These are phyloP conservation scores for Hanseniaspora valbyensis DNA, from an alignment of 805 yeast genomes.

Conservation along the genomic window DNA sequence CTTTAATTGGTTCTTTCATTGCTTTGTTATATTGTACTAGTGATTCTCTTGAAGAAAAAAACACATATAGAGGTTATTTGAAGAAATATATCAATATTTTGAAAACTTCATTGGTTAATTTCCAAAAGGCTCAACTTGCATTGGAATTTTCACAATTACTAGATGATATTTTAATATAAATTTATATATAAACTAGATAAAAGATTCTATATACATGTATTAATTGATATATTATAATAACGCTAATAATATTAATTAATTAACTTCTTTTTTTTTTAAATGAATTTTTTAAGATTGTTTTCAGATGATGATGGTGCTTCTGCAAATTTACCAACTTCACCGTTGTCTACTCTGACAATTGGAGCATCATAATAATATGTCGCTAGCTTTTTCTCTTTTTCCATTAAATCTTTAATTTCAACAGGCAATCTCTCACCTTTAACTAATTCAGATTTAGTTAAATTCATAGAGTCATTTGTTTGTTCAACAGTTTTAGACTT, in stretches of 20 bases:
- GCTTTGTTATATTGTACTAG: conserved; percentile 66
- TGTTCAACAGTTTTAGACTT: conserved; percentile 18
- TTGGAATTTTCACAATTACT: conserved; percentile 28
- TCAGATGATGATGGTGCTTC: conserved; percentile 1
- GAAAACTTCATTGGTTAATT: conserved; percentile 62
- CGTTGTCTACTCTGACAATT: conserved; percentile 10
- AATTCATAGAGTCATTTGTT: conserved; percentile 19
- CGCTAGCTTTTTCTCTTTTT: conserved; percentile 15
- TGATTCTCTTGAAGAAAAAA: conserved; percentile 48
- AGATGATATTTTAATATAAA: conserved; percentile 14
- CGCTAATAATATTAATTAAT: neutral
- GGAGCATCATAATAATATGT: conserved; percentile 12
- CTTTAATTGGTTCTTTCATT: conserved; percentile 81
- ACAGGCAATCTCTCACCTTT: conserved; percentile 30
- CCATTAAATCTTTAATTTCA: conserved; percentile 25
- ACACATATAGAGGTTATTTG: conserved; percentile 53
- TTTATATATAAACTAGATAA: too few relatives aligned
- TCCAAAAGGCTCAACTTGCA: conserved; percentile 69
- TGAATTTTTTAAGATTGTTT: conserved; percentile 27
- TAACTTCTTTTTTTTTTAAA: conserved; percentile 21
- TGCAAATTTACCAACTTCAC: conserved; percentile 15
- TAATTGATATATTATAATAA: neutral
- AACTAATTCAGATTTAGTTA: conserved; percentile 24
- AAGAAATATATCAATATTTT: conserved; percentile 68
- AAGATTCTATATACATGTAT: neutral